Conservation (phyloP, 2,329 filamentous ascomycete genomes). For the Aspergillus glaucus region DNA sequence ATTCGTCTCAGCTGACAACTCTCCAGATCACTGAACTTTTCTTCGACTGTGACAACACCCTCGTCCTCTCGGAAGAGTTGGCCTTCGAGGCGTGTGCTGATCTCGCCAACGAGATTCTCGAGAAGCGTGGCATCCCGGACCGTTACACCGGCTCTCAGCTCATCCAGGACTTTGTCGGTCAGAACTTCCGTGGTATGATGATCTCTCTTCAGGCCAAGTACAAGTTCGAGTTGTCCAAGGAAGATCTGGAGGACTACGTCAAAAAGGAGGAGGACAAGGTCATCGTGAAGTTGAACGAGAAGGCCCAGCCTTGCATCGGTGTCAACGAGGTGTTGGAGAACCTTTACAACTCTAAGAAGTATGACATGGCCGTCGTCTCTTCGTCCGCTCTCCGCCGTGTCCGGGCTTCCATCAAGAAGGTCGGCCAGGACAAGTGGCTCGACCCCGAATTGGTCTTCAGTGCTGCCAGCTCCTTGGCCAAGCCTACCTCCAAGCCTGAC, state of each 20-base stretch:
- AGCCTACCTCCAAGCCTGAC: constrained; percentile 84
- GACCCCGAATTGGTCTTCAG: constrained; percentile 68
- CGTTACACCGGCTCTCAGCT: constrained; percentile 73
- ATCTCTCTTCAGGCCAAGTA: constrained; percentile 67
- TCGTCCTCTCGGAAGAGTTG: constrained; percentile 83
- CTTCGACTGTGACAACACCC: constrained; percentile 79
- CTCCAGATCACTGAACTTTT: constrained; percentile 62
- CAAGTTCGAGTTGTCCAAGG: constrained; percentile 61
- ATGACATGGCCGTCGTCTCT: constrained; percentile 72
- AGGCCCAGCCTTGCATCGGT: constrained; percentile 62
- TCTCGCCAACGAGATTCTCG: constrained; percentile 79
- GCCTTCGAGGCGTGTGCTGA: constrained; percentile 88
- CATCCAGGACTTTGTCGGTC: constrained; percentile 81
- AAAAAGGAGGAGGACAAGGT: constrained; percentile 73
- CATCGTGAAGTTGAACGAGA: constrained; percentile 68
- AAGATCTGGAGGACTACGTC: constrained; percentile 69
- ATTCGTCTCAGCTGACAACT: constrained; percentile 4
- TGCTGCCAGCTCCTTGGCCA: constrained; percentile 69
- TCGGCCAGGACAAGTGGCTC: constrained; percentile 75
- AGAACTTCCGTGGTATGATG: constrained; percentile 94
- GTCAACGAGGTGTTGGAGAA: constrained; percentile 62
- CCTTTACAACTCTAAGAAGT: constrained; percentile 56
- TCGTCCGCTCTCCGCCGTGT: constrained; percentile 74
- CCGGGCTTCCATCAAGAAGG: constrained; percentile 69
- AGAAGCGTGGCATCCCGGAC: constrained; percentile 55